These are phyloP conservation scores for Pseudogymnoascus sp. DNA, from an alignment of 2,329 filamentous ascomycete species.

Conservation along the genomic window DNA sequence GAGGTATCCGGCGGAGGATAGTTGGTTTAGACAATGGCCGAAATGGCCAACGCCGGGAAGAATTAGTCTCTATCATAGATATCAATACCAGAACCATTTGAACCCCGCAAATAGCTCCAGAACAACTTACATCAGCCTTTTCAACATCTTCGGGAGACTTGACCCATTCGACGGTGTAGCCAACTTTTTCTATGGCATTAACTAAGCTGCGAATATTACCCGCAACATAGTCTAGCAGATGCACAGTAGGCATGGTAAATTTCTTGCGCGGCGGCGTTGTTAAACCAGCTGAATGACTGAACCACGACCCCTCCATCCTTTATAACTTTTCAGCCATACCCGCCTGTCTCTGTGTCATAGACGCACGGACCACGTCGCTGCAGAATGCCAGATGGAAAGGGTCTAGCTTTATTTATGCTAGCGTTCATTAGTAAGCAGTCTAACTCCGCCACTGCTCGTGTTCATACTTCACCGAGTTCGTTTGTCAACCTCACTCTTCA, in stretches of 20 bases:
- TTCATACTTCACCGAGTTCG: slow-evolving; percentile 1
- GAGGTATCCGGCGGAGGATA: slow-evolving; percentile 74
- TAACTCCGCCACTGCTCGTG: slow-evolving; percentile 1
- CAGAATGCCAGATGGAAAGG: not conserved
- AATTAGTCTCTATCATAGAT: slow-evolving; percentile 66
- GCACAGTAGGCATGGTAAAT: slow-evolving; percentile 62
- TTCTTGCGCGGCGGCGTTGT: not conserved
- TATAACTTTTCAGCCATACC: slow-evolving; percentile 5
- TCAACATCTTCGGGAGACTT: slow-evolving; percentile 75
- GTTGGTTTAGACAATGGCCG: slow-evolving; percentile 84
- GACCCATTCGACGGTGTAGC: slow-evolving; percentile 90
- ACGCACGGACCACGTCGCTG: not conserved
- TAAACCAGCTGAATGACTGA: slow-evolving; percentile 1
- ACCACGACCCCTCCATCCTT: slow-evolving; percentile 2
- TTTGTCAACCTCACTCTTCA: not conserved
- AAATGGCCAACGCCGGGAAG: slow-evolving; percentile 96
- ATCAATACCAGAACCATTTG: slow-evolving; percentile 8
- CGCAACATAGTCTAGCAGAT: slow-evolving; percentile 82
- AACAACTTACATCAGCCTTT: slow-evolving; percentile 65
- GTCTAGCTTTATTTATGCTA: not conserved
- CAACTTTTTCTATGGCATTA: slow-evolving; percentile 94
- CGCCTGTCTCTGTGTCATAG: not conserved
- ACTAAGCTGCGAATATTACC: slow-evolving; percentile 93
- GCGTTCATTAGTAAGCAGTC: not conserved
- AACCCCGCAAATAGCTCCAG: not conserved